phyloP scores from a whole-genome alignment of 768 basidiomycete species.

The Auriculariales sp. region DNA sequence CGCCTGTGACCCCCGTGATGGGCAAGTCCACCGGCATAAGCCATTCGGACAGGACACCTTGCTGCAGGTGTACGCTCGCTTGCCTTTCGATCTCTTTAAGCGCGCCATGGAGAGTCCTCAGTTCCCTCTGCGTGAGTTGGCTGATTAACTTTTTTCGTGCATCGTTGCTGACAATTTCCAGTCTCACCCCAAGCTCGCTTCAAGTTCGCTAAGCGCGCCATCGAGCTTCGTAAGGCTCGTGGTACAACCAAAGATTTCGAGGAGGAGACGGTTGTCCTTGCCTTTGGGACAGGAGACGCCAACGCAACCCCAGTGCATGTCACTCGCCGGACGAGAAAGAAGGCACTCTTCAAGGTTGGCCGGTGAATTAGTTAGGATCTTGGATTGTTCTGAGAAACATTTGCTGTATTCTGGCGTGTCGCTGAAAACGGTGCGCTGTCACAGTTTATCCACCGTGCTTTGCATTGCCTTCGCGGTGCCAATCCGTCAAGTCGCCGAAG shows the following conservation, averaged over 20 bases:
- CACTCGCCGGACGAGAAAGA: constrained; percentile 71
- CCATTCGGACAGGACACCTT: constrained; percentile 51
- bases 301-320: constrained; percentile 69
- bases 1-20: constrained; percentile 9
- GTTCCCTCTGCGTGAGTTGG: constrained; percentile 57
- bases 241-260: constrained; percentile 53
- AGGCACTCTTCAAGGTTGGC: constrained; percentile 22
- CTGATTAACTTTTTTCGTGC: background rate
- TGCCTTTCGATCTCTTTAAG: constrained; percentile 84
- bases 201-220: constrained; percentile 83
- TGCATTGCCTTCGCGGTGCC: no score
- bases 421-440: no score
- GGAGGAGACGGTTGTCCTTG: constrained; percentile 85
- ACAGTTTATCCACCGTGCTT: no score
- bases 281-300: constrained; percentile 51
- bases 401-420: no score
- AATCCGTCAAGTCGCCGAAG: no score
- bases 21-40: constrained; percentile 1
- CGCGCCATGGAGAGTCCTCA: constrained; percentile 62
- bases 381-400: no score
- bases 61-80: constrained; percentile 57
- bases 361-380: no score
- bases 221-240: constrained; percentile 70
- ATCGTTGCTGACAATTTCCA: constrained; percentile 17
- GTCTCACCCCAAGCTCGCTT: constrained; percentile 78